Base-by-base conservation (phyloP, 371 early-diverging fungal species). In the Mucor circinelloides region DNA sequence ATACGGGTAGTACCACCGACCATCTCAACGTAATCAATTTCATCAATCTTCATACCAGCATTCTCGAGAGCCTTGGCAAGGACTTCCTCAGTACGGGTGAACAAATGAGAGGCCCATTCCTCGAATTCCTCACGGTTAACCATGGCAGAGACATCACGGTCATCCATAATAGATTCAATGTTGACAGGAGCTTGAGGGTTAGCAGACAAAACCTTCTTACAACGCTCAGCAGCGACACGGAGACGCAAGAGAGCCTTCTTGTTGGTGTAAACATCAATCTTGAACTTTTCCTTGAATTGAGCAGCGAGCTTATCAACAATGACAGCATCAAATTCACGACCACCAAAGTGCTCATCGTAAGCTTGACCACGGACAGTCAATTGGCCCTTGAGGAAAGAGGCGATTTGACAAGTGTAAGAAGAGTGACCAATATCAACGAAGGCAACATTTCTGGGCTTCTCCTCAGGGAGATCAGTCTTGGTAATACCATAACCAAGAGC, bases 401-500 rank as follows among this genome's bases (percentile, higher is more conserved):
- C 97, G 50, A 97, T 88, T 50, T 94, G 85, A 63, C 95, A 94
- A 66, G 93, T 93, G 86, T 91, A 93, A 67, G 90, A 83, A 59
- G 97, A 94, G 87, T 97, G 93, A 62, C 99, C 99, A 63, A 97
- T 86, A 80, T 99, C 98, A 58, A 95, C 94, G 77, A 99, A 93
- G 63, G 92, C 93, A 52, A 99, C 94, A 74, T 90, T 92, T 69
- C 93, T 91, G 66, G 98, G 91, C 85, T 94, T 94, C 42, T 94
- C 91, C 82, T 96, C 97, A 68, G 98, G 98, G 64, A 98, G 85
- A 79, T 98, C 99, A 34, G 87, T 84, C 89, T 97, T 97, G 79
- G 98, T 98, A 79, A 98, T 97, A 80, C 99, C 98, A 73, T 97
- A 98, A 58, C 95, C 96, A 64, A 98, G 90, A 44, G 99, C 97